Conservation (phyloP, 345 rosid genomes). For the Lepidium sativum region DNA sequence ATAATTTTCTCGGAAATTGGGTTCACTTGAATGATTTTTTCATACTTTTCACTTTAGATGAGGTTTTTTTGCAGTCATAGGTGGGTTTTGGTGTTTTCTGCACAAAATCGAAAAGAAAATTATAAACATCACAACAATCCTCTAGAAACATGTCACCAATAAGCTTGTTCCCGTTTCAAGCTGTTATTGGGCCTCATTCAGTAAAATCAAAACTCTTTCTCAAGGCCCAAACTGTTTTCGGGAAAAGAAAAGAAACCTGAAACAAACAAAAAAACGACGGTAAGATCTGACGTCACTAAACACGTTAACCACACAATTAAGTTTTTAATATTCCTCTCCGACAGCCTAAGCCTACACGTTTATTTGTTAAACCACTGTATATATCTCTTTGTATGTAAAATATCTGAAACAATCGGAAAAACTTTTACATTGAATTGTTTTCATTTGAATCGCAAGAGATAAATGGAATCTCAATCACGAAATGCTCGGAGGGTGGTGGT, state of each 20-base stretch:
- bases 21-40: too few species aligned
- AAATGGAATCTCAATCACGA: slow-evolving; percentile 17
- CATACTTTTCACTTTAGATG: too few species aligned
- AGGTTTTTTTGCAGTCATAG: too few species aligned
- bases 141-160: too few species aligned
- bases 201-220: too few species aligned
- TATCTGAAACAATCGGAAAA: background rate
- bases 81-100: too few species aligned
- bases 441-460: background rate
- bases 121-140: too few species aligned
- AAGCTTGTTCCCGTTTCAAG: too few species aligned
- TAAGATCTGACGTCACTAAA: background rate
- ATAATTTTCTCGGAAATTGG: too few species aligned
- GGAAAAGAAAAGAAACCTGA: background rate
- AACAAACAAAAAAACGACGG: background rate
- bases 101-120: too few species aligned
- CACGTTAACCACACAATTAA: background rate
- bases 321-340: background rate
- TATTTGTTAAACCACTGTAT: background rate
- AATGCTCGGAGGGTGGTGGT: slow-evolving; percentile 36
- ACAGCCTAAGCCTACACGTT: background rate
- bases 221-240: background rate
- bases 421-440: background rate
- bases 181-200: too few species aligned
- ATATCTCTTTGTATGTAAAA: too few species aligned